A percentile compares a stretch with the other conserved stretches of the same genome.
Conservation (phyloP, 805 yeast genomes). For the Yarrowia phangngaensis region DNA sequence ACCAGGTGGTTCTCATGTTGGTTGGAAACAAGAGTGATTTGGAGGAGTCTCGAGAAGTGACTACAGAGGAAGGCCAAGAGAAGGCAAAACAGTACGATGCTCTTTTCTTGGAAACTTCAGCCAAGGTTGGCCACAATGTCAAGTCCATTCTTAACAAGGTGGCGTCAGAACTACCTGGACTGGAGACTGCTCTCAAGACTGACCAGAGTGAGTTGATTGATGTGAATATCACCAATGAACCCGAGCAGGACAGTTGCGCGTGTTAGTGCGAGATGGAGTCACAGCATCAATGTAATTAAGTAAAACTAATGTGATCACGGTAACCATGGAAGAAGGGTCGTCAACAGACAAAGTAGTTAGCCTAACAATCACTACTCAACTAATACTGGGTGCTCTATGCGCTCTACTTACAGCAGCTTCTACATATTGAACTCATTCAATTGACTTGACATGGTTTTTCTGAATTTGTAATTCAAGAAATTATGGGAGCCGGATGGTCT, state of each 20-base stretch:
- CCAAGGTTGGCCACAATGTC: conserved; percentile 92
- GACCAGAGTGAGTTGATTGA: conserved; percentile 33
- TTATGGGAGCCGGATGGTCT: no score
- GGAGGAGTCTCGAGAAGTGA: conserved; percentile 75
- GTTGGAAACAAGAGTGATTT: conserved; percentile 94
- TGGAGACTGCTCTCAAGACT: conserved; percentile 43
- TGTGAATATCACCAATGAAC: conserved; percentile 23
- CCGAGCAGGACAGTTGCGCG: conserved; percentile 23
- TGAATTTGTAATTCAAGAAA: no score
- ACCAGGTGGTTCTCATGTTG: conserved; percentile 78
- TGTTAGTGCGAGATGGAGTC: not conserved
- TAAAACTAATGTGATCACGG: not conserved
- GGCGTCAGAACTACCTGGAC: conserved; percentile 87
- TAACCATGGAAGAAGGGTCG: not conserved
- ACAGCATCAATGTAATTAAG: no score
- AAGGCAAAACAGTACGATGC: conserved; percentile 72
- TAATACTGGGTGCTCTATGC: no score
- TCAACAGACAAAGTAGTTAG: not conserved
- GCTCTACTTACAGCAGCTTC: no score
- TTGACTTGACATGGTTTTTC: no score
- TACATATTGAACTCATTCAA: no score
- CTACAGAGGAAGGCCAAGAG: conserved; percentile 84
- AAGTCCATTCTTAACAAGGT: conserved; percentile 83
- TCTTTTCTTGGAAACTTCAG: conserved; percentile 85
- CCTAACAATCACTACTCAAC: no score